A percentile compares a stretch with the other conserved stretches of the same genome.
Conservation (phyloP, 768 basidiomycete genomes). For the Ramaria rubella region DNA sequence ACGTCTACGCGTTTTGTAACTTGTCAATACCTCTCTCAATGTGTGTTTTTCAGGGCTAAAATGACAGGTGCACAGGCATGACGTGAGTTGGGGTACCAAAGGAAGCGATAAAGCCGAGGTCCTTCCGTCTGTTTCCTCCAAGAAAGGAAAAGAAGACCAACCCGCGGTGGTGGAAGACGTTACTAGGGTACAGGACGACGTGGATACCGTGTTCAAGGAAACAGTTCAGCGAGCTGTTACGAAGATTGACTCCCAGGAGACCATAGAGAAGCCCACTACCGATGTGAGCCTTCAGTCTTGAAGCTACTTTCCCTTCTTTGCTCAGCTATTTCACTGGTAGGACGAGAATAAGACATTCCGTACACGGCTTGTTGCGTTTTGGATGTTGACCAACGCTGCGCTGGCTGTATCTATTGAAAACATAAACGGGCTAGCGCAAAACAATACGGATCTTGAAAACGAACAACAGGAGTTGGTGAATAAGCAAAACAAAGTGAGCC, state of each 20-base stretch:
- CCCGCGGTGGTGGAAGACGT: constrained; percentile 80
- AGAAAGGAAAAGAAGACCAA: constrained; percentile 69
- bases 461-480: constrained; percentile 36
- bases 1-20: constrained; percentile 97
- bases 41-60: neutral
- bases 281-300: constrained; percentile 44
- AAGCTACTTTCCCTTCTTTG: neutral
- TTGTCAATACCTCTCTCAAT: constrained; percentile 53
- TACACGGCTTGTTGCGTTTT: constrained; percentile 74
- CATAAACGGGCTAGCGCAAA: constrained; percentile 53
- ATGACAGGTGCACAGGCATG: constrained; percentile 4
- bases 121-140: constrained; percentile 82
- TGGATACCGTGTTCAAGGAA: constrained; percentile 87
- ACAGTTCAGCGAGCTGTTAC: constrained; percentile 84
- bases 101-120: constrained; percentile 92
- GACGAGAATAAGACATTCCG: constrained; percentile 92
- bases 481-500: constrained; percentile 14
- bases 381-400: constrained; percentile 71
- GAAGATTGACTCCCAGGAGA: constrained; percentile 61
- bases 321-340: constrained; percentile 4
- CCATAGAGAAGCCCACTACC: constrained; percentile 68
- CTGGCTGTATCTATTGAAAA: constrained; percentile 73
- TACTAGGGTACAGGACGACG: constrained; percentile 75
- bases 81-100: constrained; percentile 94
- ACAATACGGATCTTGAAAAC: constrained; percentile 25